Evolutionary conservation across 164 flowering plant genomes (phyloP).

Genomic region (Akebia trifoliata): DNA sequence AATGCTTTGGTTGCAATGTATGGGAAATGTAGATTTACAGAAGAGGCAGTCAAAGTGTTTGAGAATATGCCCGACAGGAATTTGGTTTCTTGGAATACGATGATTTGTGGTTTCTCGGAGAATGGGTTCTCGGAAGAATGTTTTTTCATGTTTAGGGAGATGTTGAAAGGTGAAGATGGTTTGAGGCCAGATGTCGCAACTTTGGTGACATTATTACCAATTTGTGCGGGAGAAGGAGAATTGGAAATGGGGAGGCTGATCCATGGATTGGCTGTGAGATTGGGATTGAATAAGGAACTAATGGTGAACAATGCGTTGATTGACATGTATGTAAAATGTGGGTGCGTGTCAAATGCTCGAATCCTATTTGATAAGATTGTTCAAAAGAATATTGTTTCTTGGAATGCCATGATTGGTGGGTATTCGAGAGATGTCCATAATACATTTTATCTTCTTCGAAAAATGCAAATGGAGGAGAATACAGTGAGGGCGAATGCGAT

Average conservation of each 20-base stretch:
- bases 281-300: conserved; percentile 35
- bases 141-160: conserved; percentile 23
- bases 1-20: conserved; percentile 60
- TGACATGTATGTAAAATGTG: conserved; percentile 65
- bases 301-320: conserved; percentile 52
- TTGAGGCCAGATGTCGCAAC: conserved; percentile 50
- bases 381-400: conserved; percentile 50
- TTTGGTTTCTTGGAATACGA: conserved; percentile 50
- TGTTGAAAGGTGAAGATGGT: conserved; percentile 31
- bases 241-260: conserved; percentile 41
- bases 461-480: conserved; percentile 40
- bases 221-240: conserved; percentile 45
- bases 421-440: conserved; percentile 28
- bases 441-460: conserved; percentile 37
- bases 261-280: conserved; percentile 56
- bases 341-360: conserved; percentile 31
- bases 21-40: conserved; percentile 46
- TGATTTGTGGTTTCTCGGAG: conserved; percentile 44
- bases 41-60: conserved; percentile 38
- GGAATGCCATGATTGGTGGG: conserved; percentile 64
- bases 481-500: conserved; percentile 33
- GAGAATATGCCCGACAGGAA: conserved; percentile 35
- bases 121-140: conserved; percentile 34
- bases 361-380: conserved; percentile 31
- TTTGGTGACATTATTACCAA: conserved; percentile 48